These are phyloP conservation scores for Debaryomyces nepalensis DNA, from an alignment of 1,139 yeast genomes.

Conservation along the genomic window DNA sequence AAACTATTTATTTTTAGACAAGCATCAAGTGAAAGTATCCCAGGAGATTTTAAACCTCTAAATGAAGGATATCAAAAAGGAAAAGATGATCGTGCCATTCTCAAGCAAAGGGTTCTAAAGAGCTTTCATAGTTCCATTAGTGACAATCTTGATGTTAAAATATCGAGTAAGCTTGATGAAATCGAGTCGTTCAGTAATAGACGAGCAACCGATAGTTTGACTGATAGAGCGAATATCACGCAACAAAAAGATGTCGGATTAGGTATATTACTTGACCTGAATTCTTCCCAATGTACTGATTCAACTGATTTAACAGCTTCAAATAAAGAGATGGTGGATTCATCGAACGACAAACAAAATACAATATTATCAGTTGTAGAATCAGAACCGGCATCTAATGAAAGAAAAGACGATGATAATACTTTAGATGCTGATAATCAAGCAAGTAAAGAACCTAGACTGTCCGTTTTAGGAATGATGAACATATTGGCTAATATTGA, in stretches of 20 bases:
- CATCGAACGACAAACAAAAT: background rate
- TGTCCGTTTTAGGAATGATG: constrained; percentile 34
- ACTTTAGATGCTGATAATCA: background rate
- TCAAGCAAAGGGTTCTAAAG: constrained; percentile 18
- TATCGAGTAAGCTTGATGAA: constrained; percentile 22
- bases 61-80: background rate
- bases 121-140: constrained; percentile 42
- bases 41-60: background rate
- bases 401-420: background rate
- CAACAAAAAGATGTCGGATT: constrained; percentile 13
- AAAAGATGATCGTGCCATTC: constrained; percentile 10
- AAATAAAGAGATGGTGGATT: too few species aligned
- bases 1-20: constrained; percentile 27
- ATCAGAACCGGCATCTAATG: background rate
- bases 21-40: constrained; percentile 7
- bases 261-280: constrained; percentile 14
- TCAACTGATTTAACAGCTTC: background rate
- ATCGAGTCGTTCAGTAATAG: constrained; percentile 21
- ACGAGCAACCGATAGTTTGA: background rate
- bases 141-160: constrained; percentile 28
- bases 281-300: background rate
- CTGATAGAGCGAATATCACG: background rate
- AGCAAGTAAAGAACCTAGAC: background rate
- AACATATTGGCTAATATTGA: constrained; percentile 25
- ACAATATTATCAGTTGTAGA: too few species aligned